Conservation (phyloP, 345 rosid genomes). For the Syzygium oleosum region DNA sequence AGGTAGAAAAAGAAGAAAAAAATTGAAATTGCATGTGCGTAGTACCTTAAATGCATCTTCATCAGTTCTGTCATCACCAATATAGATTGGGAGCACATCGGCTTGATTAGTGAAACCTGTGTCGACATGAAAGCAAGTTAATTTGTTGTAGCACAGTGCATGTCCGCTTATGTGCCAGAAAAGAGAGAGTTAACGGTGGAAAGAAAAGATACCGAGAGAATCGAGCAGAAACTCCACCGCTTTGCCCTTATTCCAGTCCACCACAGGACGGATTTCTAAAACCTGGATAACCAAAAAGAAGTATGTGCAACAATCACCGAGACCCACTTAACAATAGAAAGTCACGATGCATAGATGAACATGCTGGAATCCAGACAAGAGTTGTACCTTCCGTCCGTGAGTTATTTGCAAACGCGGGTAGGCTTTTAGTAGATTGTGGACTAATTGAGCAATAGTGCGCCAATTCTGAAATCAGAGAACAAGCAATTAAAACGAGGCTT, state of each 20-base stretch:
- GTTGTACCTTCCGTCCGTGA: constrained; percentile 55
- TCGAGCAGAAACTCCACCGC: constrained; percentile 87
- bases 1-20: neutral
- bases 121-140: neutral
- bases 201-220: constrained; percentile 48
- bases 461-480: constrained; percentile 41
- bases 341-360: neutral
- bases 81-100: constrained; percentile 69
- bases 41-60: constrained; percentile 93
- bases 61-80: constrained; percentile 85
- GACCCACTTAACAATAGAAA: neutral
- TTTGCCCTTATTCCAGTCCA: constrained; percentile 95
- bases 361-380: neutral
- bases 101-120: constrained; percentile 48
- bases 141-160: neutral
- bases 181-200: neutral
- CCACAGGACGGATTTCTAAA: constrained; percentile 89
- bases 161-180: neutral
- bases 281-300: constrained; percentile 36
- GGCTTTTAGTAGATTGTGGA: constrained; percentile 62
- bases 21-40: no score
- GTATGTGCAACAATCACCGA: neutral
- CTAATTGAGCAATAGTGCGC: constrained; percentile 64
- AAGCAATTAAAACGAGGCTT: neutral
- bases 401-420: constrained; percentile 67